Conservation (phyloP, 73 alveolate species). For the Paramecium sexaurelia region DNA sequence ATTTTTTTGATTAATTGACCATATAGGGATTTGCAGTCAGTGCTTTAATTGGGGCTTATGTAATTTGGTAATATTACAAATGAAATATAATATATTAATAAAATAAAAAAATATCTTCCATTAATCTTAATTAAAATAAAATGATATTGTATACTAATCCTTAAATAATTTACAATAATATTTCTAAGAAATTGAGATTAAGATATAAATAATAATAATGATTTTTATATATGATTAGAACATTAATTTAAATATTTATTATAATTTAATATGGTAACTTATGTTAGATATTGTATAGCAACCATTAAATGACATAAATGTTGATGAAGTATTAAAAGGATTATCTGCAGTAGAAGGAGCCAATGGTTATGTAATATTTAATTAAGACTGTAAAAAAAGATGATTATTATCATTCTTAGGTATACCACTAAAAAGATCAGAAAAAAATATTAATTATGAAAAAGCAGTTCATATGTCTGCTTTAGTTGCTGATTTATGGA, state of each 20-base stretch:
- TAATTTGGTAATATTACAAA: background rate
- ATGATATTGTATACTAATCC: too few relatives aligned
- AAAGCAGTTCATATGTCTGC: conserved; percentile 70
- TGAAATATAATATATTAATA: background rate
- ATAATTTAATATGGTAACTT: background rate
- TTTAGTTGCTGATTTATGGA: conserved; percentile 67
- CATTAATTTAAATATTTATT: background rate
- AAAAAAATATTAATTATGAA: conserved; percentile 63
- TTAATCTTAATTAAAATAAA: too few relatives aligned
- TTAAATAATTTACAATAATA: too few relatives aligned
- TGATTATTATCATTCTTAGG: background rate
- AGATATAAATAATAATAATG: too few relatives aligned
- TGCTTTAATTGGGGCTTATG: background rate
- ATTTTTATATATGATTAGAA: background rate
- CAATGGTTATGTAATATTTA: conserved; percentile 64
- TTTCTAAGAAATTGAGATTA: too few relatives aligned
- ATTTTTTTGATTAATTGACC: background rate
- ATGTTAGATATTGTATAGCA: background rate
- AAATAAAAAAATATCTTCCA: background rate
- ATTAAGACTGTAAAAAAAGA: background rate
- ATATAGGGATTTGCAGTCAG: background rate
- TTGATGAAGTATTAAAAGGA: conserved; percentile 49
- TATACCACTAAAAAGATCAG: conserved; percentile 64
- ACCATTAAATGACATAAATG: conserved; percentile 58
- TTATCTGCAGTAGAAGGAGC: conserved; percentile 65